Evolutionary conservation across 176 grass and related monocot species (phyloP).

Genomic region (Oryza nivara): DNA sequence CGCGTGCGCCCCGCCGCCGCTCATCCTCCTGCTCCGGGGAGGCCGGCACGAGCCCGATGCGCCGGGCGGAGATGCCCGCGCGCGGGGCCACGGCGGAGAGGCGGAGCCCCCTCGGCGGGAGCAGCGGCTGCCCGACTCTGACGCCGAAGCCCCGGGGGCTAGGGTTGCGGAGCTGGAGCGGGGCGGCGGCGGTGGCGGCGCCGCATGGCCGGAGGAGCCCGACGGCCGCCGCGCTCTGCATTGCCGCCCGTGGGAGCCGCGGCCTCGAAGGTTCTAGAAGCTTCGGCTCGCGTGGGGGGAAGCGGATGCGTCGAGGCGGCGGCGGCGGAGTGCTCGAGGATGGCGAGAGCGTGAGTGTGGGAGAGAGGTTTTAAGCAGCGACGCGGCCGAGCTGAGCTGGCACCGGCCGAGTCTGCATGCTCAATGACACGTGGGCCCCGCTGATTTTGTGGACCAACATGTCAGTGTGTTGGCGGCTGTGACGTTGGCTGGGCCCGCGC

Average conservation of each 20-base stretch:
- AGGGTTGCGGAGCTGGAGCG: slow-evolving; percentile 21
- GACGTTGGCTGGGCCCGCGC: no score
- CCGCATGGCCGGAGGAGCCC: slow-evolving; percentile 52
- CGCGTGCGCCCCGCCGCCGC: neutral
- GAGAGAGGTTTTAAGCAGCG: slow-evolving; percentile 15
- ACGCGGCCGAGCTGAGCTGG: slow-evolving; percentile 13
- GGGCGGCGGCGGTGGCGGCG: slow-evolving; percentile 11
- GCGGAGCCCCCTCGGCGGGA: slow-evolving; percentile 21
- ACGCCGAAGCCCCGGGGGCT: neutral
- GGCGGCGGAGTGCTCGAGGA: slow-evolving; percentile 53
- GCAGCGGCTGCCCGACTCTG: neutral
- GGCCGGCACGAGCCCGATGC: slow-evolving; percentile 44
- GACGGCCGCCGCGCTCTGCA: slow-evolving; percentile 59
- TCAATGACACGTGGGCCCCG: neutral
- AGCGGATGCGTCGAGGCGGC: slow-evolving; percentile 38
- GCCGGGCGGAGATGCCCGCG: neutral
- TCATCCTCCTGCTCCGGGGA: slow-evolving; percentile 31
- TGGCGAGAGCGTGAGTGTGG: neutral
- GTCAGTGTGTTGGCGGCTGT: neutral
- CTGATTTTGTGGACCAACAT: accelerated
- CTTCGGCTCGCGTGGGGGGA: neutral
- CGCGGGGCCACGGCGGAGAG: slow-evolving; percentile 7
- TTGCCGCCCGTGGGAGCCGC: neutral
- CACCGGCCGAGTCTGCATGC: neutral
- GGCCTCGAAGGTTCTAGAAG: neutral